Conservation (phyloP, 2,329 filamentous ascomycete genomes). For the Cryphonectria japonica region DNA sequence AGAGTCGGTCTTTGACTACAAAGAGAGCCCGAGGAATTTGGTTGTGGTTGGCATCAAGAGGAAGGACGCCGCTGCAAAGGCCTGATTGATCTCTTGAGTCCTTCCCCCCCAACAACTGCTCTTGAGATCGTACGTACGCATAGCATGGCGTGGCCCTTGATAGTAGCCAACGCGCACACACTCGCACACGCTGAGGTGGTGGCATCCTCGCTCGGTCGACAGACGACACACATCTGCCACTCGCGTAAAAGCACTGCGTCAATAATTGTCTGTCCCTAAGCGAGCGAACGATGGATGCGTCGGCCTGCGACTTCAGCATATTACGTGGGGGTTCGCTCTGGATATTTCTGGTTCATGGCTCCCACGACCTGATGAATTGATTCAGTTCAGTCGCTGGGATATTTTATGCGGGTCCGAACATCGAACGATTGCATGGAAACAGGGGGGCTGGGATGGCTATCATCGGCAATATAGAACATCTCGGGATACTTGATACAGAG, state of each 20-base stretch:
- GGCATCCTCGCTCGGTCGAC: background rate
- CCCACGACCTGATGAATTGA: background rate
- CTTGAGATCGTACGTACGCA: background rate
- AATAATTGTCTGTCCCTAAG: background rate
- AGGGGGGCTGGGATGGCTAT: constrained; percentile 3
- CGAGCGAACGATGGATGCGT: background rate
- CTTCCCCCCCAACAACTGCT: background rate
- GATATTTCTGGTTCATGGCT: background rate
- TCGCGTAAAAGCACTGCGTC: background rate
- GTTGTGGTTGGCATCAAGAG: constrained; percentile 88
- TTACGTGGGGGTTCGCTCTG: background rate
- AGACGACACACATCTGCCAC: background rate
- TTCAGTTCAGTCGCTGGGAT: background rate
- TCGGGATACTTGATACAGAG: constrained; percentile 7
- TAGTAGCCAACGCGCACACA: too few species aligned
- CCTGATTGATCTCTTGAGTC: background rate
- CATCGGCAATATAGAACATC: constrained; percentile 14
- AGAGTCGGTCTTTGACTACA: constrained; percentile 89
- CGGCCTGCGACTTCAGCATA: background rate
- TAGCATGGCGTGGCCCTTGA: too few species aligned
- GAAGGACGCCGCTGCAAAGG: constrained; percentile 25
- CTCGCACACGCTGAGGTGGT: background rate
- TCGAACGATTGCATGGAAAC: background rate
- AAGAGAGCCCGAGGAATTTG: constrained; percentile 82
- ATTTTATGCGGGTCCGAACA: background rate